Base-by-base conservation (phyloP, 257 asterid species). In the Leptodermis oblonga region DNA sequence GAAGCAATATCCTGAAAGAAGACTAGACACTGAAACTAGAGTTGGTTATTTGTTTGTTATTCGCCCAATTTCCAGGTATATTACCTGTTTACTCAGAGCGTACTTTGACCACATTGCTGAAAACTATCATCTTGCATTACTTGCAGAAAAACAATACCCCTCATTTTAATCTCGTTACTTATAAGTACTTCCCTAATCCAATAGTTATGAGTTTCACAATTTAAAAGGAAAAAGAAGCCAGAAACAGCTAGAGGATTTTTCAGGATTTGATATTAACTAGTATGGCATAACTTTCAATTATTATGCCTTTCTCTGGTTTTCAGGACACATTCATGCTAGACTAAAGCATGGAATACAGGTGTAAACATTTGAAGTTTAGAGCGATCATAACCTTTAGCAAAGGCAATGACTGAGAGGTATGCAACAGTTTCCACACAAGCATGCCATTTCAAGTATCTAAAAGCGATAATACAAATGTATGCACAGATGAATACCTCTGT, bases 401-500 rank as follows among this genome's bases (percentile, higher is more conserved):
- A 5, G 46, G 14, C 25, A 22, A 30, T 33, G 14, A 25, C 28
- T 31, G 61, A 67, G 46, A 53, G 51, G 4, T 22, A 49, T 20
- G 5, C 6, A 12, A 48, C 9, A 5, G 51, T 34, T n/a, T 51
- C 49, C 8, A 34, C 1, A 36, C 30, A 22, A 4, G 9, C 13
- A 48, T 25, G n/a, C 37, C 7, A 41, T 54, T 8, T 18, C 18
- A 6, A 54, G 26, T 22, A 6, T 22, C 34, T 34, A 67, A 1
- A 42, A 12, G 63, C 4, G 2, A 6, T 23, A 10, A 22, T 41
- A 62, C 65, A 53, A n/a, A 41, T 5, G 46, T 39, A 61, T 43
- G 64, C 62, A 71, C 10, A 62, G 63, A 41, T 68, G 36, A 62
- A 55, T 82, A 88, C 97, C 96, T 85, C 97, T 23, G 97, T 87